A percentile compares a stretch with the other conserved stretches of the same genome.
Conservation (phyloP, 108 stramenopile species). For the Cyclotella sp. region DNA sequence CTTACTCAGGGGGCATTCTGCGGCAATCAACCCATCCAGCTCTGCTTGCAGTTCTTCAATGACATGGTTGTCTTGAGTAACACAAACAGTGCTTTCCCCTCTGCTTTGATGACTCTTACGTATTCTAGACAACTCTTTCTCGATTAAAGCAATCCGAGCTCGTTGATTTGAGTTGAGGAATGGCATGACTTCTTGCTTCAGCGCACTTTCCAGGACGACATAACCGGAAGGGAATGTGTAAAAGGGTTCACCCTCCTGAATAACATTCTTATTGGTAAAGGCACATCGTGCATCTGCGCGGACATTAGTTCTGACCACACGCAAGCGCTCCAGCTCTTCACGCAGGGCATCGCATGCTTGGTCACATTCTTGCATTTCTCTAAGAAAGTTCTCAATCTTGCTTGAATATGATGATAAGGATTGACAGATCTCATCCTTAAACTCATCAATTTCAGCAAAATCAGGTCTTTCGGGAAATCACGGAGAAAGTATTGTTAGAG, state of each 20-base stretch:
- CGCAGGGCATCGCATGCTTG: conserved; percentile 76
- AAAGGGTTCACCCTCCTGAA: conserved; percentile 73
- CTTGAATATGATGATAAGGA: conserved; percentile 86
- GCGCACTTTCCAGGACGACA: conserved; percentile 72
- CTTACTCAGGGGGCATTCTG: conserved; percentile 77
- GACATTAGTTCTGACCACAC: conserved; percentile 64
- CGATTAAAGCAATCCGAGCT: conserved; percentile 64
- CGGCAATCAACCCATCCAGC: conserved; percentile 87
- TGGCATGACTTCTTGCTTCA: conserved; percentile 74
- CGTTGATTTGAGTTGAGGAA: conserved; percentile 75
- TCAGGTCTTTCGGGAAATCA: conserved; percentile 54
- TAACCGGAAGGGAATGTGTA: conserved; percentile 91
- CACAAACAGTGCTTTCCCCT: conserved; percentile 16
- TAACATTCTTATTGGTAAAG: conserved; percentile 72
- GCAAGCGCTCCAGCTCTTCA: conserved; percentile 70
- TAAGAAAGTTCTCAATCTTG: conserved; percentile 83
- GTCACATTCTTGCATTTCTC: conserved; percentile 90
- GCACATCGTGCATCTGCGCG: conserved; percentile 80
- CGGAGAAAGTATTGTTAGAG: not conserved
- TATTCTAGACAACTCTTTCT: conserved; percentile 54
- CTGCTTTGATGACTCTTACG: conserved; percentile 13
- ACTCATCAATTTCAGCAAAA: conserved; percentile 88
- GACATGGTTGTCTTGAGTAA: conserved; percentile 40
- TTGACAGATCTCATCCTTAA: conserved; percentile 91
- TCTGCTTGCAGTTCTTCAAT: conserved; percentile 66